Evolutionary conservation across 805 yeast species (phyloP).

Genomic region (Spathaspora girioi): DNA sequence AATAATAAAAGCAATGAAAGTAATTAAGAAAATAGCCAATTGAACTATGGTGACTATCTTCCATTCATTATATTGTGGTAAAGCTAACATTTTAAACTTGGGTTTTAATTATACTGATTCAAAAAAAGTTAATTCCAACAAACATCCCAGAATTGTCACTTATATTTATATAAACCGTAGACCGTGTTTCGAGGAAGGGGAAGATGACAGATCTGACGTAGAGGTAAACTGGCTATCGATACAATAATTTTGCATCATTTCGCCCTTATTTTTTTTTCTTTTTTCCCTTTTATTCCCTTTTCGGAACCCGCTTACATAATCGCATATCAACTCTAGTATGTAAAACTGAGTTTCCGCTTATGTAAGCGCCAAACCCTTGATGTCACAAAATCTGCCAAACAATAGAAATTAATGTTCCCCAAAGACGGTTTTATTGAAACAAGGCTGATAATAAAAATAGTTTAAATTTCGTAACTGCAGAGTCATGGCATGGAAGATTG

Average conservation of each 20-base stretch:
- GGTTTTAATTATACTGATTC: background rate
- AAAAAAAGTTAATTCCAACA: background rate
- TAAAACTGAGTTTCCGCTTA: background rate
- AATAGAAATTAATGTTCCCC: background rate
- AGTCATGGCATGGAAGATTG: background rate
- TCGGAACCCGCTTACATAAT: background rate
- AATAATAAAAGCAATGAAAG: slow-evolving; percentile 1
- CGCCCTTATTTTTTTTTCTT: too few species aligned
- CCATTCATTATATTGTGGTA: slow-evolving; percentile 6
- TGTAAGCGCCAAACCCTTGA: background rate
- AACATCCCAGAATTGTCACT: background rate
- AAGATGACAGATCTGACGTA: background rate
- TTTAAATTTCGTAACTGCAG: background rate
- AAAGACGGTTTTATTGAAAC: too few species aligned
- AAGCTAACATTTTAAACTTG: slow-evolving; percentile 1
- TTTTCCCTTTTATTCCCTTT: too few species aligned
- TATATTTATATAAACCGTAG: background rate
- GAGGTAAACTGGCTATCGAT: background rate
- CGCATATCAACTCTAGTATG: background rate
- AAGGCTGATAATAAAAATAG: background rate
- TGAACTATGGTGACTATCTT: slow-evolving; percentile 6
- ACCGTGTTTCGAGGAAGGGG: background rate
- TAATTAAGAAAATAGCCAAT: slow-evolving; percentile 1
- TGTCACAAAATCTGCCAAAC: background rate
- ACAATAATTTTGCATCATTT: too few species aligned